These are phyloP conservation scores for Cairneyella variabilis DNA, from an alignment of 495 filamentous ascomycete genomes.

Conservation along the genomic window DNA sequence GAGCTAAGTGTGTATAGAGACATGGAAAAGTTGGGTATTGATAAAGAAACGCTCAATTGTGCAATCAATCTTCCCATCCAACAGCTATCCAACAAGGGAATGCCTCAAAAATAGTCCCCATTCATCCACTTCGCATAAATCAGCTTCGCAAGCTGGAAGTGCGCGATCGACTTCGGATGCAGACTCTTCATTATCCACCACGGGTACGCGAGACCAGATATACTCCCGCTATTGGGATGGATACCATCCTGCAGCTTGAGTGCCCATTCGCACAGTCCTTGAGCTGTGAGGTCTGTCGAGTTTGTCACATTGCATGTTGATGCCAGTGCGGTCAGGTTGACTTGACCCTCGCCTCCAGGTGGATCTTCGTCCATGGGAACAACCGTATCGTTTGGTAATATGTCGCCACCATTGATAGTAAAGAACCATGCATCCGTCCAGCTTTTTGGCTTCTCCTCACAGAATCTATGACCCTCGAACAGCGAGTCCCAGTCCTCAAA, in stretches of 20 bases:
- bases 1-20: too few species aligned
- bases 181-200: constrained; percentile 11
- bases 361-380: neutral
- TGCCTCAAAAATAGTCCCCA: constrained; percentile 6
- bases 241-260: neutral
- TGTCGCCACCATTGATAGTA: constrained; percentile 37
- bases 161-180: constrained; percentile 10
- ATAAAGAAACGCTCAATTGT: too few species aligned
- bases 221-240: neutral
- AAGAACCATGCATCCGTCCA: constrained; percentile 45
- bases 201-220: neutral
- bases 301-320: neutral
- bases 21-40: too few species aligned
- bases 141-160: neutral
- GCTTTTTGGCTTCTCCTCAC: constrained; percentile 43
- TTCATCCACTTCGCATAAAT: constrained; percentile 8
- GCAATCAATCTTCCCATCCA: too few species aligned
- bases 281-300: neutral
- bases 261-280: constrained; percentile 4
- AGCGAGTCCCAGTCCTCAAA: constrained; percentile 40
- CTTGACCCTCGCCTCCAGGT: neutral
- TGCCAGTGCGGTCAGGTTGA: neutral
- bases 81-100: too few species aligned
- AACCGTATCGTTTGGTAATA: constrained; percentile 3
- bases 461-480: constrained; percentile 46